Percentiles rank a stretch among this genome's conserved stretches.
These are phyloP conservation scores for Fusarium armeniacum DNA, from an alignment of 2,329 filamentous ascomycete genomes.

Conservation along the genomic window DNA sequence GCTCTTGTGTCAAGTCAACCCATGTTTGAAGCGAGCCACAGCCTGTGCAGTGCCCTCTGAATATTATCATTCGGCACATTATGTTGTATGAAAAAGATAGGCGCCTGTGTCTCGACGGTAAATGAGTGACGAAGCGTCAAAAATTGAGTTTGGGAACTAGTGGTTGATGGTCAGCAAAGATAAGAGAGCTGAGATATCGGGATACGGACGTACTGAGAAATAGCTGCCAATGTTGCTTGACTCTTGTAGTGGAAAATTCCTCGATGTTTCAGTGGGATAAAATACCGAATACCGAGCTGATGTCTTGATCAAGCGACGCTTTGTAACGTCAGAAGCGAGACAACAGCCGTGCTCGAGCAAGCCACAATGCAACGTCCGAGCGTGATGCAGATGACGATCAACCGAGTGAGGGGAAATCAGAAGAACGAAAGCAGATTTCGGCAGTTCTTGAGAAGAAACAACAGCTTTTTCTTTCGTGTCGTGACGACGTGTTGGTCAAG, in stretches of 20 bases:
- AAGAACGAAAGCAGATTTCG: neutral
- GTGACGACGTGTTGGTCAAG: constrained; percentile 2
- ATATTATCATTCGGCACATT: constrained; percentile 65
- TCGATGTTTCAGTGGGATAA: constrained; percentile 23
- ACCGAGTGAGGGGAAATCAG: neutral
- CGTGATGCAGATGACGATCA: constrained; percentile 3
- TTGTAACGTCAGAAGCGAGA: constrained; percentile 26
- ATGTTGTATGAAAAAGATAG: neutral
- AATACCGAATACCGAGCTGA: constrained; percentile 17
- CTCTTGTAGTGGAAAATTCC: constrained; percentile 10
- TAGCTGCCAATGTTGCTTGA: neutral
- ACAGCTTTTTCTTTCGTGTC: neutral
- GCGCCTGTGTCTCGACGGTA: constrained; percentile 8
- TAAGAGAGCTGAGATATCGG: neutral
- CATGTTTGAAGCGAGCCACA: constrained; percentile 59
- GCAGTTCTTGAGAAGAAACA: neutral
- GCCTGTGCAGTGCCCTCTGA: constrained; percentile 60
- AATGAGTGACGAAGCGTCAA: constrained; percentile 3
- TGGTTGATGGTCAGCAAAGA: constrained; percentile 4
- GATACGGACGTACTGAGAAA: neutral
- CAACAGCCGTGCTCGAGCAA: constrained; percentile 9
- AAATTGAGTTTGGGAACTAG: constrained; percentile 2
- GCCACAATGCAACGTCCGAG: constrained; percentile 33
- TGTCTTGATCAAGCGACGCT: constrained; percentile 31
- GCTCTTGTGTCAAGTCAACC: constrained; percentile 61